Percentiles rank a stretch among this genome's conserved stretches.
These are phyloP conservation scores for Taxillus chinensis DNA, from an alignment of 164 flowering plant genomes.

Conservation along the genomic window DNA sequence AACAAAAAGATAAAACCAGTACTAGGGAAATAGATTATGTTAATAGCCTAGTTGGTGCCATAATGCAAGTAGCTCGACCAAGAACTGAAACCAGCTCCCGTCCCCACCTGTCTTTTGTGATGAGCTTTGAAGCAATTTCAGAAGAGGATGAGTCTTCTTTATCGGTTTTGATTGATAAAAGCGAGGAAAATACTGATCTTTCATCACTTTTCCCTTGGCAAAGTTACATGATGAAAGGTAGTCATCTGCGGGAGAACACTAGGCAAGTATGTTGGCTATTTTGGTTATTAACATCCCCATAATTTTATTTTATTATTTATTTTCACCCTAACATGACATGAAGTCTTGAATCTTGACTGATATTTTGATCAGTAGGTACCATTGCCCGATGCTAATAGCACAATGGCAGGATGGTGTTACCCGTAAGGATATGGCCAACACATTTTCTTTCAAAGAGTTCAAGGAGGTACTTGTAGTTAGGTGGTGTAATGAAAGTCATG, in stretches of 20 bases:
- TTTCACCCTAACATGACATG: neutral
- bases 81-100: constrained; percentile 61
- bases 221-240: constrained; percentile 3
- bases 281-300: too few relatives aligned
- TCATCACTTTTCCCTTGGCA: constrained; percentile 39
- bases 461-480: constrained; percentile 37
- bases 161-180: constrained; percentile 16
- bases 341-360: neutral
- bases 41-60: constrained; percentile 52
- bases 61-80: constrained; percentile 35
- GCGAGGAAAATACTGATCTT: constrained; percentile 26
- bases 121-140: constrained; percentile 59
- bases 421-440: constrained; percentile 60
- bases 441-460: constrained; percentile 63
- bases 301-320: too few relatives aligned
- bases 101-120: constrained; percentile 63
- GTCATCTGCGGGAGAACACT: neutral
- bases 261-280: neutral
- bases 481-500: too few relatives aligned
- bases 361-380: constrained; percentile 39
- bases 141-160: constrained; percentile 26
- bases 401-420: constrained; percentile 52
- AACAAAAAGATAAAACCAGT: constrained; percentile 12
- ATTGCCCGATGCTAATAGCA: constrained; percentile 68
- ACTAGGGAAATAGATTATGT: constrained; percentile 26